Conservation (phyloP, 305 asterid species). For the Fraxinus dipetala region DNA sequence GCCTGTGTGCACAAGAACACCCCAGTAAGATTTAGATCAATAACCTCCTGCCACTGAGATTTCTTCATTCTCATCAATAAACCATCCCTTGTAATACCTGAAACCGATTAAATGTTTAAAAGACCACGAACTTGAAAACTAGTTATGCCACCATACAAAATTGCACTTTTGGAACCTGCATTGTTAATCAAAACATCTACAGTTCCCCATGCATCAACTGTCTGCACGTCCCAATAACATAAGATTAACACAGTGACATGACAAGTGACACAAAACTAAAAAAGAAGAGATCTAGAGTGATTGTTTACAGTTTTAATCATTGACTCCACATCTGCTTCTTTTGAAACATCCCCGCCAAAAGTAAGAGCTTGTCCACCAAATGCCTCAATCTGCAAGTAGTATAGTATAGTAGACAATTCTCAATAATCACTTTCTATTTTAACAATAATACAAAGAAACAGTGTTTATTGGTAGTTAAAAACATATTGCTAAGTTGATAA, state of each 20-base stretch:
- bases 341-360: conserved; percentile 93
- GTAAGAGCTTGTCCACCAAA: conserved; percentile 83
- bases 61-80: conserved; percentile 92
- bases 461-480: not conserved
- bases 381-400: conserved; percentile 67
- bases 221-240: conserved; percentile 48
- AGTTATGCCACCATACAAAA: conserved; percentile 16
- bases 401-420: not conserved
- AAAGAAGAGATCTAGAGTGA: conserved; percentile 9
- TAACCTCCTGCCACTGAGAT: conserved; percentile 96
- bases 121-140: not conserved
- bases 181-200: conserved; percentile 79
- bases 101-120: conserved; percentile 9
- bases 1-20: conserved; percentile 94
- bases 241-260: conserved; percentile 21
- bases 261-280: conserved; percentile 2
- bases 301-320: conserved; percentile 84
- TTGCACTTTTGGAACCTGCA: conserved; percentile 54
- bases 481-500: not conserved
- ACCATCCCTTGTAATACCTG: conserved; percentile 95
- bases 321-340: conserved; percentile 82
- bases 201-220: conserved; percentile 91
- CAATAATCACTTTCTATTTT: too few species aligned
- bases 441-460: not conserved
- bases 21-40: conserved; percentile 90